These are phyloP conservation scores for Gentiana dahurica DNA, from an alignment of 257 asterid species.

Conservation along the genomic window DNA sequence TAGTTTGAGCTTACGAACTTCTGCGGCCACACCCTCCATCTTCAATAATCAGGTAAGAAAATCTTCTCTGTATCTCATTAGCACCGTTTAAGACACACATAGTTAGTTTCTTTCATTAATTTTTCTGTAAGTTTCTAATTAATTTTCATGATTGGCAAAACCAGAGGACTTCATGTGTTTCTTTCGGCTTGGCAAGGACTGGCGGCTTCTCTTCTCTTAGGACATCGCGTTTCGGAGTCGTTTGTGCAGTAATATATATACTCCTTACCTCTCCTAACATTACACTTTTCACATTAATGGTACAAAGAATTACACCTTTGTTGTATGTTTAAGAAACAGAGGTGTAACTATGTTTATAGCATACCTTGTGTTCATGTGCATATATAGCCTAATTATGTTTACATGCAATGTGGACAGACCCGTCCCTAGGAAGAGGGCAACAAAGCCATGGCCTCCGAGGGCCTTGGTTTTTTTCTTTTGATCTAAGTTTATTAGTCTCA, in stretches of 20 bases:
- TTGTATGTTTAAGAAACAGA: neutral
- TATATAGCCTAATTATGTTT: too few relatives aligned
- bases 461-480: too few relatives aligned
- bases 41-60: too few relatives aligned
- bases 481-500: too few relatives aligned
- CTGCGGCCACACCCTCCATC: too few relatives aligned
- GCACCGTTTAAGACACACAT: too few relatives aligned
- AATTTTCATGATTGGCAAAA: too few relatives aligned
- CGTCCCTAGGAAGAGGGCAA: constrained; percentile 50
- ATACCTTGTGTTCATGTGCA: neutral
- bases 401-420: constrained; percentile 21
- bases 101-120: too few relatives aligned
- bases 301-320: neutral
- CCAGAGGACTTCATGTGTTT: constrained; percentile 14
- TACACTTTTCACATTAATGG: neutral
- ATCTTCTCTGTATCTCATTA: too few relatives aligned
- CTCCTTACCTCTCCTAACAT: neutral
- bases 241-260: constrained; percentile 33
- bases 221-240: constrained; percentile 31
- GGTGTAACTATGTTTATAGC: neutral
- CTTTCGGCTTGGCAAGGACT: constrained; percentile 5
- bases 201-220: constrained; percentile 27
- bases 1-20: too few relatives aligned
- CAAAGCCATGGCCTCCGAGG: too few relatives aligned
- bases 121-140: too few relatives aligned